Percentiles rank a stretch among this genome's conserved stretches.
These are phyloP conservation scores for Pelargonium fulgidum DNA, from an alignment of 441 rosid genomes.

Conservation along the genomic window DNA sequence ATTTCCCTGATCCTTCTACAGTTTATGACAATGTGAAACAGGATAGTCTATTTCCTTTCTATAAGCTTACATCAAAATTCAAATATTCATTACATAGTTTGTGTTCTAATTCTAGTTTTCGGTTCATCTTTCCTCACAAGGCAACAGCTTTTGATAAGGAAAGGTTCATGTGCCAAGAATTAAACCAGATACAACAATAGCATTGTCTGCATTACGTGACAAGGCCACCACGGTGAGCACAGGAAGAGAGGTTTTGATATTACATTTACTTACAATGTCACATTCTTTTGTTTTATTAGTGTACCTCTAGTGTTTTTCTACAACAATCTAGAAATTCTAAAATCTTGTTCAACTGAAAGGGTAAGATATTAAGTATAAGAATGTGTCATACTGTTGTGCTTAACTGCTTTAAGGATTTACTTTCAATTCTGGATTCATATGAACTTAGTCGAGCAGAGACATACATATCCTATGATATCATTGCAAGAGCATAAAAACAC, in stretches of 20 bases:
- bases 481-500: no score
- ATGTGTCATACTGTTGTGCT: no score
- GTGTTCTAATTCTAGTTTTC: not conserved
- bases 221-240: conserved; percentile 98
- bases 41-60: conserved; percentile 25
- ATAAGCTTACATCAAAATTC: not conserved
- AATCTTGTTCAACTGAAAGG: no score
- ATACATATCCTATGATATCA: no score
- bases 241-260: conserved; percentile 51
- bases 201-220: conserved; percentile 69
- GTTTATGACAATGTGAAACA: conserved; percentile 90
- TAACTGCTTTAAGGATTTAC: no score
- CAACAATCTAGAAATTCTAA: no score
- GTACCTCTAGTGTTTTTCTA: no score
- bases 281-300: not conserved
- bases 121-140: conserved; percentile 22
- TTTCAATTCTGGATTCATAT: no score
- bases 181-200: conserved; percentile 52
- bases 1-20: conserved; percentile 71
- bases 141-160: conserved; percentile 88
- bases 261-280: conserved; percentile 13
- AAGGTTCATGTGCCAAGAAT: conserved; percentile 73
- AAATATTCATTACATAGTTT: not conserved
- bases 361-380: no score
- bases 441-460: no score